Conservation (phyloP, 345 rosid genomes). For the Arabidopsis thaliana region DNA sequence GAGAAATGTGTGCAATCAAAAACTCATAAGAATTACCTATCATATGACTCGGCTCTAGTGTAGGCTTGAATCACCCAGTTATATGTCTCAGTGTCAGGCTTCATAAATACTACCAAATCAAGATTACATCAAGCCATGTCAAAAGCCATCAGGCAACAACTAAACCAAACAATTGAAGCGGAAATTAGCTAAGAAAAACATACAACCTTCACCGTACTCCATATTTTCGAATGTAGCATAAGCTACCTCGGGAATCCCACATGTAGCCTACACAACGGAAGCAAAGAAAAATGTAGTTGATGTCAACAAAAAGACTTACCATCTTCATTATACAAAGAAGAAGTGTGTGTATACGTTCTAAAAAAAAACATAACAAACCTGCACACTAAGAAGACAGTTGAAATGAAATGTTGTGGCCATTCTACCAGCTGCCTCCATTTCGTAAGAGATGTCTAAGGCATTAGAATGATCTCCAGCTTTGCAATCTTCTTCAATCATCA, state of each 20-base stretch:
- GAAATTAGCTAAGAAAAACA: slow-evolving; percentile 17
- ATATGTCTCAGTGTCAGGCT: slow-evolving; percentile 92
- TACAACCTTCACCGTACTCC: slow-evolving; percentile 96
- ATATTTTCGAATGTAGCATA: slow-evolving; percentile 92
- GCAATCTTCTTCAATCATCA: slow-evolving; percentile 86
- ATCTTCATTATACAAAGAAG: slow-evolving; percentile 25
- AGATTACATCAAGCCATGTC: slow-evolving; percentile 25
- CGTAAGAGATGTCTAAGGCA: slow-evolving; percentile 87
- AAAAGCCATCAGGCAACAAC: slow-evolving; percentile 30
- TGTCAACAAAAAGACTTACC: slow-evolving; percentile 16
- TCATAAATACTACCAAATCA: slow-evolving; percentile 72
- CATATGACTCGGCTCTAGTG: slow-evolving; percentile 94
- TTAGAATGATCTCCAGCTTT: slow-evolving; percentile 95
- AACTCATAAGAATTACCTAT: slow-evolving; percentile 59
- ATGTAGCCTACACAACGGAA: slow-evolving; percentile 69
- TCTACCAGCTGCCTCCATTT: slow-evolving; percentile 97
- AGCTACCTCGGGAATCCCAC: slow-evolving; percentile 94
- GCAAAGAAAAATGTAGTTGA: slow-evolving; percentile 39
- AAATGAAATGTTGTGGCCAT: slow-evolving; percentile 95
- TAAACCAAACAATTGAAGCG: slow-evolving; percentile 14
- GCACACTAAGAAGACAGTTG: slow-evolving; percentile 94
- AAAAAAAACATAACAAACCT: slow-evolving; percentile 55
- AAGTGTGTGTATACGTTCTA: slow-evolving; percentile 12
- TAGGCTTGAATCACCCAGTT: slow-evolving; percentile 98
- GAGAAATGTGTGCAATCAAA: slow-evolving; percentile 8